phyloP scores from a whole-genome alignment of 495 filamentous ascomycete genomes.

The Xylaria grammica region DNA sequence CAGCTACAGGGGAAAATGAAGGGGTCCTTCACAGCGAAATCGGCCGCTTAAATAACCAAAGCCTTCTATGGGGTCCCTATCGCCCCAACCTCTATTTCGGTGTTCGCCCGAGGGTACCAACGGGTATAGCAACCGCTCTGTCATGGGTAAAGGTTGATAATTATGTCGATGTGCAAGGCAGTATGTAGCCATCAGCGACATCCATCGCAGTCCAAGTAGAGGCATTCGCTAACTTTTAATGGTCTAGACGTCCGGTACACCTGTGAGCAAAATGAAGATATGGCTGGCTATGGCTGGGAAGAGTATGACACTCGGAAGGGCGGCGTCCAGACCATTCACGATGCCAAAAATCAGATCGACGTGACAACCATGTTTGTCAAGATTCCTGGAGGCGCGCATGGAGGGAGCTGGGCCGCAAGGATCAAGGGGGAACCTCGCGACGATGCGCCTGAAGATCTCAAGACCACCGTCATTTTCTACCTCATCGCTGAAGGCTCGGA shows the following conservation, averaged over 20 bases:
- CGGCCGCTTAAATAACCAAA: constrained; percentile 73
- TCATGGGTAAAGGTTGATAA: constrained; percentile 91
- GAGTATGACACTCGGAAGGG: constrained; percentile 88
- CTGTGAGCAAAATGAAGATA: constrained; percentile 93
- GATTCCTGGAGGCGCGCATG: constrained; percentile 83
- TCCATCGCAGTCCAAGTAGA: background rate
- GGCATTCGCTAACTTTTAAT: constrained; percentile 23
- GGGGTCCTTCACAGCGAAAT: constrained; percentile 56
- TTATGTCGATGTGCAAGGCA: constrained; percentile 75
- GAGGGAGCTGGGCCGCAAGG: constrained; percentile 89
- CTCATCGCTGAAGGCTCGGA: constrained; percentile 79
- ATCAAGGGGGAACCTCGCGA: constrained; percentile 82
- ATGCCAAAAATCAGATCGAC: constrained; percentile 84
- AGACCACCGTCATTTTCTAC: constrained; percentile 82
- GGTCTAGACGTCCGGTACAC: constrained; percentile 83
- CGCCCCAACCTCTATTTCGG: constrained; percentile 96
- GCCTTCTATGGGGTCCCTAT: constrained; percentile 95
- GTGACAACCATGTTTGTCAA: constrained; percentile 93
- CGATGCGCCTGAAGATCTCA: constrained; percentile 64
- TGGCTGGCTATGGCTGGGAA: constrained; percentile 97
- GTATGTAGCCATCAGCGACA: constrained; percentile 56
- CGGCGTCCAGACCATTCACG: constrained; percentile 87
- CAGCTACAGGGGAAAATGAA: constrained; percentile 33
- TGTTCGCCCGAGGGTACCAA: constrained; percentile 82
- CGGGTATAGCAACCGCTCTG: constrained; percentile 81